Base-by-base conservation (phyloP, 345 rosid species). In the Eucalyptus microcorys region DNA sequence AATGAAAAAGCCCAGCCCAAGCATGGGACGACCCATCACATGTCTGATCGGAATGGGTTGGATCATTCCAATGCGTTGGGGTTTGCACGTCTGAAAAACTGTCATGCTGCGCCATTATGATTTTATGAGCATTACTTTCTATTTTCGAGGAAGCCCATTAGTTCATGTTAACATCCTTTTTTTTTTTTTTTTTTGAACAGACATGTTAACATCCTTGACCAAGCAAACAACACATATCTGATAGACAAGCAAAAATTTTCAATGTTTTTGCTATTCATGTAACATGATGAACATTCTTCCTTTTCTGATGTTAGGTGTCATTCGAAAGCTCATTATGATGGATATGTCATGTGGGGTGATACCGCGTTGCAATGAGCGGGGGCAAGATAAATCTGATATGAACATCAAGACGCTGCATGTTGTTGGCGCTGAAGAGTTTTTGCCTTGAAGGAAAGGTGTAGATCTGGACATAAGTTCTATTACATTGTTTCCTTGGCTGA, bases 271-370 rank as follows among this genome's bases (percentile, higher is more conserved):
- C 50, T 66, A 64, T 87, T 87, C 57, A 43, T 61, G 1, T 87
- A 32, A 87, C 81, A 10, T 19, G 43, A 37, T 71, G 7, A 37
- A 71, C 81, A 43, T 71, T 34, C 43, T 68, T 40, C 48, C 1
- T 87, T 86, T 86, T 88, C 45, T 68, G 49, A 86, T 47, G 42
- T 50, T 85, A 98, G 99, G 99, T 91, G 96, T 93, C 86, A 94
- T 97, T 92, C 94, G 97, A 61, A 97, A 93, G 95, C 95, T 97
- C n/a, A 92, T 94, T 87, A 97, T 96, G 97, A 97, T 98, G 99
- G 99, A 98, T 92, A 91, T 95, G 27, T 98, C 99, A 13, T 88
- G 94, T 90, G 98, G 96, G 71, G 95, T 97, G 98, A 87, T 98
- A 88, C 95, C 93, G 89, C 88, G 87, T 61, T 98, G 99, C 87